These are phyloP conservation scores for Auricularia sp. DNA, from an alignment of 768 basidiomycete genomes.

Conservation along the genomic window DNA sequence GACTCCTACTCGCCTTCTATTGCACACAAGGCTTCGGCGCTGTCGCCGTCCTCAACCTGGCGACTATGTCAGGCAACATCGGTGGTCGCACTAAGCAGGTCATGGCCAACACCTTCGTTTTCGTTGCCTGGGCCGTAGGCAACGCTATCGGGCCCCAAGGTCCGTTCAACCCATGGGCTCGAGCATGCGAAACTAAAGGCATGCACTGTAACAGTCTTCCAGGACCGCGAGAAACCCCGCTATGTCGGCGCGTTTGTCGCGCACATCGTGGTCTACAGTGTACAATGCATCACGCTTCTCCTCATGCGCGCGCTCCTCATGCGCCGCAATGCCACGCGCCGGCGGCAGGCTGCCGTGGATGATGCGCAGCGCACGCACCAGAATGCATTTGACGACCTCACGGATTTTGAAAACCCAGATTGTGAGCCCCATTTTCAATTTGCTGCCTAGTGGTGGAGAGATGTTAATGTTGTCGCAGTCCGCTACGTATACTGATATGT, in stretches of 20 bases:
- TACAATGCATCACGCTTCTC: slow-evolving; percentile 31
- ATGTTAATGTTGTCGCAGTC: neutral
- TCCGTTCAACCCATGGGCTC: slow-evolving; percentile 1
- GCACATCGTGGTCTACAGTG: slow-evolving; percentile 38
- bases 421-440: slow-evolving; percentile 9
- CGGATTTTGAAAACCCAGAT: slow-evolving; percentile 39
- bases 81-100: slow-evolving; percentile 45
- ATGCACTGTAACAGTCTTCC: slow-evolving; percentile 27
- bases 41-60: slow-evolving; percentile 36
- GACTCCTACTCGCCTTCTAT: slow-evolving; percentile 41
- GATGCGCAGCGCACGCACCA: slow-evolving; percentile 27
- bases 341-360: slow-evolving; percentile 24
- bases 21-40: slow-evolving; percentile 39
- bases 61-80: slow-evolving; percentile 38
- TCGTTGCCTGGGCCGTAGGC: slow-evolving; percentile 43
- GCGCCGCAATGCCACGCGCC: slow-evolving; percentile 30
- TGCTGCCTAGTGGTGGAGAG: neutral
- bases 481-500: neutral
- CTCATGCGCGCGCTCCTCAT: slow-evolving; percentile 33
- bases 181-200: neutral
- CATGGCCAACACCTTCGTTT: slow-evolving; percentile 37
- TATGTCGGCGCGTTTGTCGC: slow-evolving; percentile 39
- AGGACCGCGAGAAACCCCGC: slow-evolving; percentile 34
- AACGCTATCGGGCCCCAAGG: slow-evolving; percentile 41
- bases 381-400: slow-evolving; percentile 40